phyloP scores from a whole-genome alignment of 768 basidiomycete species.

The Rhizopogon vulgaris region DNA sequence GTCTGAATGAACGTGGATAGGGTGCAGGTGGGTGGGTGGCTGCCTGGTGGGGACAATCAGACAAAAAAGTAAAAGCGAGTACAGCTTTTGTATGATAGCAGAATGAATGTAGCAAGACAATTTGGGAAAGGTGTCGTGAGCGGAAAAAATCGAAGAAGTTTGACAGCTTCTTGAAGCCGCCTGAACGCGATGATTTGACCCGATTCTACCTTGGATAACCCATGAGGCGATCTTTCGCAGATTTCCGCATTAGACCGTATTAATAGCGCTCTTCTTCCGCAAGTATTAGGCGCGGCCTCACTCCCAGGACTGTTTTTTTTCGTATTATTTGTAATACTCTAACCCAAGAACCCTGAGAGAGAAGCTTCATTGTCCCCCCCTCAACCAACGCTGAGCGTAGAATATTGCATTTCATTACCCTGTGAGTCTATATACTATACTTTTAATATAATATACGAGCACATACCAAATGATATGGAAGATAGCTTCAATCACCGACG shows the following conservation, averaged over 20 bases:
- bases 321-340: too few species aligned
- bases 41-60: not conserved
- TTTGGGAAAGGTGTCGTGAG: not conserved
- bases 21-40: not conserved
- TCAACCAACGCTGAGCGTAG: too few species aligned
- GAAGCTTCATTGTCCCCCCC: too few species aligned
- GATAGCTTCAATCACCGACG: too few species aligned
- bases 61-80: not conserved
- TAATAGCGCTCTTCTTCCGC: not conserved
- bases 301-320: not conserved
- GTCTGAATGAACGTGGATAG: not conserved
- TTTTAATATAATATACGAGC: too few species aligned
- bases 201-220: not conserved
- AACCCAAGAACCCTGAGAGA: too few species aligned
- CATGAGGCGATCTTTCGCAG: not conserved
- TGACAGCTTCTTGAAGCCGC: not conserved
- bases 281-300: not conserved
- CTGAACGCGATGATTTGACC: not conserved
- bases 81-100: constrained; percentile 3
- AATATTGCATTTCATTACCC: too few species aligned
- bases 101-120: not conserved
- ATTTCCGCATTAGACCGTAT: not conserved
- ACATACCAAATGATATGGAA: too few species aligned
- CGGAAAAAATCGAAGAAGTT: not conserved
- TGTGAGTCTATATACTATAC: too few species aligned